phyloP scores from a whole-genome alignment of 768 basidiomycete species.

The Hygrocybe punicea region DNA sequence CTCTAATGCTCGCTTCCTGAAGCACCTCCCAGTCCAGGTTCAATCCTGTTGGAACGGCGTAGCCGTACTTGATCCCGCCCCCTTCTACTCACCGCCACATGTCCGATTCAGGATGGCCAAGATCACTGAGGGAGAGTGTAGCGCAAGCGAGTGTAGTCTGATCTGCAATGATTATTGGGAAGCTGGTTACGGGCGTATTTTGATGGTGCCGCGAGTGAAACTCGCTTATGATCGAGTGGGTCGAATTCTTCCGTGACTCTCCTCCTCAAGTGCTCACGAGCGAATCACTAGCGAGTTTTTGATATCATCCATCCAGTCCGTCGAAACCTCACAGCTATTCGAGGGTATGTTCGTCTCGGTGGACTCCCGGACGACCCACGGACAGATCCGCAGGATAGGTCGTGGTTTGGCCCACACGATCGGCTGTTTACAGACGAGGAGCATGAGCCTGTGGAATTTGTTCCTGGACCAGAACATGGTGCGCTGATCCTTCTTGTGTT shows the following conservation, averaged over 20 bases:
- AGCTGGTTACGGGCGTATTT: constrained; percentile 90
- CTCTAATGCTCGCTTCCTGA: constrained; percentile 78
- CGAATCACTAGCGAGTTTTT: constrained; percentile 68
- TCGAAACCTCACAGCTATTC: constrained; percentile 91
- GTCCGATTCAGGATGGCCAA: constrained; percentile 95
- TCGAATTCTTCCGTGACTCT: constrained; percentile 12
- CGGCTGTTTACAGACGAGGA: constrained; percentile 90
- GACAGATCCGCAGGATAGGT: constrained; percentile 95
- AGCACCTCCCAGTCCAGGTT: constrained; percentile 91
- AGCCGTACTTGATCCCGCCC: constrained; percentile 91
- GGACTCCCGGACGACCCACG: constrained; percentile 94
- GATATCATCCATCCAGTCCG: constrained; percentile 90
- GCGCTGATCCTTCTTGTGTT: constrained; percentile 29
- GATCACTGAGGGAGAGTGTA: constrained; percentile 85
- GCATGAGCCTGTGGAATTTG: constrained; percentile 69
- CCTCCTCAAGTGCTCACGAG: not conserved
- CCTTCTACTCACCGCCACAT: constrained; percentile 88
- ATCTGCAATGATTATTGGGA: constrained; percentile 99
- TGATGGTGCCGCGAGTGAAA: constrained; percentile 98
- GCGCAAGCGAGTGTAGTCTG: constrained; percentile 90
- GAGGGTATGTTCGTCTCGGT: constrained; percentile 92
- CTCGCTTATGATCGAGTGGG: constrained; percentile 88
- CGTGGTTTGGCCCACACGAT: constrained; percentile 98
- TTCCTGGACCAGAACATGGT: constrained; percentile 84
- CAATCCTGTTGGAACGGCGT: constrained; percentile 99